These are phyloP conservation scores for Elymus sibiricus DNA, from an alignment of 176 grass and related monocot genomes.

Conservation along the genomic window DNA sequence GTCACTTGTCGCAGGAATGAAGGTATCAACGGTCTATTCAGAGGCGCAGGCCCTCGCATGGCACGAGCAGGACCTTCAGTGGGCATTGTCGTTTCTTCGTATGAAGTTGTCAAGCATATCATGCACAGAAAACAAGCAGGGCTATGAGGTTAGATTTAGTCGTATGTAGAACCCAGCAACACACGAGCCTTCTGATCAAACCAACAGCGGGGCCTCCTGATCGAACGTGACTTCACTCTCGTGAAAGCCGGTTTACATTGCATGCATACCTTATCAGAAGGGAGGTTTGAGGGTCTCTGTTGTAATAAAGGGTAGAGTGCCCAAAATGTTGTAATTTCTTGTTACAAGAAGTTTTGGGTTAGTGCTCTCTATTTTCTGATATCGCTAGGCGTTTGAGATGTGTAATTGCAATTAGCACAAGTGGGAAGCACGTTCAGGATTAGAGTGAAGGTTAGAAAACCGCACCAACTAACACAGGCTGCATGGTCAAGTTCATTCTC, in stretches of 20 bases:
- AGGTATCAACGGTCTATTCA: constrained; percentile 74
- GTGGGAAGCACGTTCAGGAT: too few relatives aligned
- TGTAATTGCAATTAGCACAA: neutral
- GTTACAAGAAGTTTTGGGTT: neutral
- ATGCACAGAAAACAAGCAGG: constrained; percentile 56
- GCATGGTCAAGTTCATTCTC: neutral
- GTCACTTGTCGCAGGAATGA: constrained; percentile 54
- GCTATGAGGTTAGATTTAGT: neutral
- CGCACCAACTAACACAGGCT: neutral
- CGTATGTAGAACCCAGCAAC: neutral
- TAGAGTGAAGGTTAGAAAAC: neutral
- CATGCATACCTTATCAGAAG: constrained; percentile 20
- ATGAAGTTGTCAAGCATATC: constrained; percentile 81
- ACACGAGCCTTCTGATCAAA: neutral
- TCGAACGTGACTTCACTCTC: neutral
- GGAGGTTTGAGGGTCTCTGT: neutral
- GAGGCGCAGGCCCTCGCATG: constrained; percentile 73
- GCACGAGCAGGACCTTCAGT: constrained; percentile 79
- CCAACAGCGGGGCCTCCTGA: neutral
- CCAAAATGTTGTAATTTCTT: neutral
- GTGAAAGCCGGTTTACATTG: neutral
- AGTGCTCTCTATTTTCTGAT: neutral
- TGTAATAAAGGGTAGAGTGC: constrained; percentile 21
- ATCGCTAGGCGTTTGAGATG: neutral
- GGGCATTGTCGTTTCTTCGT: constrained; percentile 85